phyloP scores from a whole-genome alignment of 139 green algal genomes.

The Ulvella scutata region DNA sequence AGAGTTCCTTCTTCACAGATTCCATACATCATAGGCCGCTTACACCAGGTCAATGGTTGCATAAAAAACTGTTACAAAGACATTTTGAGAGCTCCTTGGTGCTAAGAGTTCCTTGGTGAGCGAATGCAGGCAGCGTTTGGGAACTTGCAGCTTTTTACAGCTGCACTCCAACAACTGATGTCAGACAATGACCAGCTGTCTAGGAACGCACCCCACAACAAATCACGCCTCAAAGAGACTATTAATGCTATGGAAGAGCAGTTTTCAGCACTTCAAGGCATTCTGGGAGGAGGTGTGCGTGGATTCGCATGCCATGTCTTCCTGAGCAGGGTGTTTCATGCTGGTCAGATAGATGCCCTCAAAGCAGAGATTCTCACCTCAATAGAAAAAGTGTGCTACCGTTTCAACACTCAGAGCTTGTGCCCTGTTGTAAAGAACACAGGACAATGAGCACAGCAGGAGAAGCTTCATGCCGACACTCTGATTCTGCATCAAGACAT shows the following conservation, averaged over 20 bases:
- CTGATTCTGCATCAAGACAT: neutral
- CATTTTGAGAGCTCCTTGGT: too few species aligned
- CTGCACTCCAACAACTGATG: neutral
- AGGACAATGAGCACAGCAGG: too few species aligned
- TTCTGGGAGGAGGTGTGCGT: neutral
- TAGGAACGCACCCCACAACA: neutral
- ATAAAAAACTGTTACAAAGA: too few species aligned
- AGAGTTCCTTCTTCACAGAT: too few species aligned
- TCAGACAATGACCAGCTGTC: neutral
- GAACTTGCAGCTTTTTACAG: neutral
- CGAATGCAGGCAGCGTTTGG: neutral
- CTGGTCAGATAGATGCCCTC: too few species aligned
- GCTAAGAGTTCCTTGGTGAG: too few species aligned
- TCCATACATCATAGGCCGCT: too few species aligned
- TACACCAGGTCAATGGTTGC: too few species aligned
- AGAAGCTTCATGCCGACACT: neutral
- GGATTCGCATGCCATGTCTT: neutral
- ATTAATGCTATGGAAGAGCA: neutral
- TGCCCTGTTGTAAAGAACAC: too few species aligned
- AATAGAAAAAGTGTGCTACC: too few species aligned
- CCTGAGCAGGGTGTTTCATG: neutral
- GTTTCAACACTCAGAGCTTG: too few species aligned
- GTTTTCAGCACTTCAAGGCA: neutral
- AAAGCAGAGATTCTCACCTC: too few species aligned
- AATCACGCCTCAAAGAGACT: neutral